These are phyloP conservation scores for Leersia perrieri DNA, from an alignment of 176 grass and related monocot genomes.

Conservation along the genomic window DNA sequence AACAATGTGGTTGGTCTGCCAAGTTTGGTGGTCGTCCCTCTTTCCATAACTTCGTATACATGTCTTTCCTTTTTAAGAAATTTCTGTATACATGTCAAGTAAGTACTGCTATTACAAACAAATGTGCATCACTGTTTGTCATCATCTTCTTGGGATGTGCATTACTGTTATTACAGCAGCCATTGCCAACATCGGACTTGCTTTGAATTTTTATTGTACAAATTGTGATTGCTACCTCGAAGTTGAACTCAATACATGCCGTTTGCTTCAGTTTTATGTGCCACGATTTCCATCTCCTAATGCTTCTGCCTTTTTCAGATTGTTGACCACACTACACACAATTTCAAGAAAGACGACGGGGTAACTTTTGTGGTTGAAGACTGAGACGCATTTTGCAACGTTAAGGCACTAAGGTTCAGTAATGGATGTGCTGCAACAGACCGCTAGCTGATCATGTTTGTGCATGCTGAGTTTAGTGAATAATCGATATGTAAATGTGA, in stretches of 20 bases:
- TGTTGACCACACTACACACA: slow-evolving; percentile 77
- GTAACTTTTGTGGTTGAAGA: slow-evolving; percentile 66
- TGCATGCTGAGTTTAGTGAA: background rate
- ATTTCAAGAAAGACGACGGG: slow-evolving; percentile 54
- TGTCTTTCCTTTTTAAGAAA: background rate
- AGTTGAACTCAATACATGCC: background rate
- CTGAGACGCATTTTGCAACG: slow-evolving; percentile 18
- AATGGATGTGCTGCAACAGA: background rate
- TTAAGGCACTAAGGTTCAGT: background rate
- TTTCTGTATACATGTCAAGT: background rate
- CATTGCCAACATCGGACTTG: background rate
- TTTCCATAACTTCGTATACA: background rate
- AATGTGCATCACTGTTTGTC: no score
- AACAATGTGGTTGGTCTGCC: background rate
- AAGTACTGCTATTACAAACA: no score
- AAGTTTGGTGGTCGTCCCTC: background rate
- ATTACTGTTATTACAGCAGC: background rate
- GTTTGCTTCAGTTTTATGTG: background rate
- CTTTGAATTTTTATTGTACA: background rate
- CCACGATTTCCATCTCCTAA: background rate
- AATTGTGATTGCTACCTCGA: background rate
- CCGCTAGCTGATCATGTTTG: background rate
- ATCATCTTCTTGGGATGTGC: background rate
- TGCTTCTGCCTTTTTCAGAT: slow-evolving; percentile 40
- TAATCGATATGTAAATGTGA: slow-evolving; percentile 14